Base-by-base conservation (phyloP, 2,329 filamentous ascomycete species). In the Fusarium anguioides region DNA sequence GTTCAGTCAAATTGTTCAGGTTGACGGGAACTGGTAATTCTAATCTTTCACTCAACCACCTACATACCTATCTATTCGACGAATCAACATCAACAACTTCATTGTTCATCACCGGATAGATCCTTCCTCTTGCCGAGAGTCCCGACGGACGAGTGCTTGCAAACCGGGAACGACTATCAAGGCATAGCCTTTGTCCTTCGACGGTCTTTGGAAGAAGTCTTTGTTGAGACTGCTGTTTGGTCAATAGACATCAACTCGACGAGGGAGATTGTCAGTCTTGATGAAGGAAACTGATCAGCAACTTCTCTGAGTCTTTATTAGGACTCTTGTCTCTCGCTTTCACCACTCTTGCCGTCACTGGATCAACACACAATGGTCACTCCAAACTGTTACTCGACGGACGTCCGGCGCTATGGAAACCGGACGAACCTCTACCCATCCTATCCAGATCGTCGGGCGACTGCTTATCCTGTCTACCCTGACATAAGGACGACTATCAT, bases 401-500 rank as follows among this genome's bases (percentile, higher is more conserved):
- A 72, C 4, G 51, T 64, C 17, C 68, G 71, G 23, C 71, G 68
- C 12, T 64, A 55, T 26, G 47, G 49, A 35, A 56, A 18, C 26
- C 60, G 72, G 21, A 45, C 60, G 39, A 54, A 41, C 6, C 37
- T 57, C 46, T 72, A 72, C 37, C 55, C 72, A 9, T 58, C 70
- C 18, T 71, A 72, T 27, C 55, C 64, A 10, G 72, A 72, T 17
- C 71, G 71, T 12, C 65, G 72, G n/a, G 46, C 35, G 3, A 14
- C 40, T n/a, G 53, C 56, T 4, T 74, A 66, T 44, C 55, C 60
- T 14, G 40, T 60, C 9, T 68, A 71, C n/a, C 57, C 60, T 6
- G 64, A 74, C n/a, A 41, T 57, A 3, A 67, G 69, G 23, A 64
- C 55, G 17, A 42, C 57, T 15, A 35, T 59, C 40, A 81, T 83